These are phyloP conservation scores for Eimeria maxima DNA, from an alignment of 169 alveolate genomes.

Conservation along the genomic window DNA sequence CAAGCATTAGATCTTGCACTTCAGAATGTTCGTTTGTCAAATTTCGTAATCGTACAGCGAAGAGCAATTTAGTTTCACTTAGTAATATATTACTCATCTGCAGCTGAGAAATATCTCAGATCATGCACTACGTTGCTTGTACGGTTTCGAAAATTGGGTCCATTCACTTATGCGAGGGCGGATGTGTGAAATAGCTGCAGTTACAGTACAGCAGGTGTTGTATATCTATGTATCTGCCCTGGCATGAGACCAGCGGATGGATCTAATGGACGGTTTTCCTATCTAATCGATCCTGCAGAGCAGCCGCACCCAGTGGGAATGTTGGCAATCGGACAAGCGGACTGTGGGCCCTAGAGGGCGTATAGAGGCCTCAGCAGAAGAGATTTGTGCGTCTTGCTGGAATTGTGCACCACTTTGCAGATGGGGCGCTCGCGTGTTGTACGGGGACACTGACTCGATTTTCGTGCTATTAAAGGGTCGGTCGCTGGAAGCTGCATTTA, in stretches of 20 bases:
- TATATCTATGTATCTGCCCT: too few species aligned
- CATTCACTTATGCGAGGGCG: too few species aligned
- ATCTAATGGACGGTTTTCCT: neutral
- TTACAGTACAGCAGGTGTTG: too few species aligned
- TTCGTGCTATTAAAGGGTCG: slow-evolving; percentile 91
- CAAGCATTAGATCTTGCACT: neutral
- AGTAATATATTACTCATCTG: too few species aligned
- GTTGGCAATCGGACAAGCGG: neutral
- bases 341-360: neutral
- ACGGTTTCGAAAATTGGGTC: too few species aligned
- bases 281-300: neutral
- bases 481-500: slow-evolving; percentile 84
- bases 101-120: too few species aligned
- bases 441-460: slow-evolving; percentile 99
- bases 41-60: neutral
- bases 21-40: neutral
- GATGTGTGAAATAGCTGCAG: too few species aligned
- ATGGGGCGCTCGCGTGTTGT: slow-evolving; percentile 93
- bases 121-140: neutral
- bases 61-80: neutral
- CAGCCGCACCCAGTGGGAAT: neutral
- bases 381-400: neutral
- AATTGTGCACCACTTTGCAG: slow-evolving; percentile 60
- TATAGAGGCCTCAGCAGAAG: neutral
- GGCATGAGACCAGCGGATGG: too few species aligned